Conservation (phyloP, 1,284 basidiomycete species). For the Mycosarcoma mackinlayi region DNA sequence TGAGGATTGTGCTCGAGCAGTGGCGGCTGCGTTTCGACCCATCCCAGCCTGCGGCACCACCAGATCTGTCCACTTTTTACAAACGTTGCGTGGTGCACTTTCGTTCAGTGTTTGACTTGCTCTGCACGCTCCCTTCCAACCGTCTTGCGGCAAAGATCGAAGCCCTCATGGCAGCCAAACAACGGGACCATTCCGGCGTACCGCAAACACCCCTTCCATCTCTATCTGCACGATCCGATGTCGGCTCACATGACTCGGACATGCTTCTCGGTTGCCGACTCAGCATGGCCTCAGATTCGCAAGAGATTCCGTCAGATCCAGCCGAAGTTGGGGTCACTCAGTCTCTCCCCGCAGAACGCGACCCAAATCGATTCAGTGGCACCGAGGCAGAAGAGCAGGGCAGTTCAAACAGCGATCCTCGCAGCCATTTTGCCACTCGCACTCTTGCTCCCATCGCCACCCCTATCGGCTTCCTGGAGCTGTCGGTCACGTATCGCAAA, state of each 20-base stretch:
- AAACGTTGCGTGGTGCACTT: slow-evolving; percentile 68
- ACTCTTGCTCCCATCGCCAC: slow-evolving; percentile 26
- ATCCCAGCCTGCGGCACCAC: slow-evolving; percentile 10
- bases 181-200: background rate
- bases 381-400: background rate
- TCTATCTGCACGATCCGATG: slow-evolving; percentile 15
- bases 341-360: slow-evolving; percentile 11
- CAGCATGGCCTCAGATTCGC: slow-evolving; percentile 22
- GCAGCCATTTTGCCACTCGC: slow-evolving; percentile 22
- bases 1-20: slow-evolving; percentile 47
- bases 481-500: slow-evolving; percentile 49
- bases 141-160: slow-evolving; percentile 51
- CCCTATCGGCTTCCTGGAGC: slow-evolving; percentile 37
- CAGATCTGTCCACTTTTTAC: slow-evolving; percentile 67
- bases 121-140: slow-evolving; percentile 57
- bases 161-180: slow-evolving; percentile 7
- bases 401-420: background rate
- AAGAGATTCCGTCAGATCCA: background rate
- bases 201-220: slow-evolving; percentile 15
- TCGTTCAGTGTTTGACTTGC: slow-evolving; percentile 61
- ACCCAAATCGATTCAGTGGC: background rate
- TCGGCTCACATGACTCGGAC: slow-evolving; percentile 35
- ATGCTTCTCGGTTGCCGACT: slow-evolving; percentile 54
- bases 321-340: slow-evolving; percentile 16
- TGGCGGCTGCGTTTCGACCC: slow-evolving; percentile 49